phyloP scores from a whole-genome alignment of 2,329 filamentous ascomycete genomes.

The Botrytis byssoidea region DNA sequence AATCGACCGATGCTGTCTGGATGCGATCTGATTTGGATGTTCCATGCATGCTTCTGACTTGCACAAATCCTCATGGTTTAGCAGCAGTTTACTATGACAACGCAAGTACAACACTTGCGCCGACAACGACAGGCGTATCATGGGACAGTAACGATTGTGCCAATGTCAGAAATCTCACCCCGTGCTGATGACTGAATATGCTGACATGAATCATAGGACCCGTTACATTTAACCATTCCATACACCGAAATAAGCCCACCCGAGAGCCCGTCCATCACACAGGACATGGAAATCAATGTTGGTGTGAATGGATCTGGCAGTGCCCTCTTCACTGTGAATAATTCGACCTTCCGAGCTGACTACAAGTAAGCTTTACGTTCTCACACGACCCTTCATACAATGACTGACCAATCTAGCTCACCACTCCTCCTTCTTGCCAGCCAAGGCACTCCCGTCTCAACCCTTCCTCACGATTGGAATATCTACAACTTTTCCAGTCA shows the following conservation, averaged over 20 bases:
- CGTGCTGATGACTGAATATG: not conserved
- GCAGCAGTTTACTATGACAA: slow-evolving; percentile 49
- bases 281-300: slow-evolving; percentile 18
- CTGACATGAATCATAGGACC: slow-evolving; percentile 12
- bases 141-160: slow-evolving; percentile 22
- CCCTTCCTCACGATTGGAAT: slow-evolving; percentile 49
- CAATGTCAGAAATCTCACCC: slow-evolving; percentile 3
- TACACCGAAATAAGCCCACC: slow-evolving; percentile 9
- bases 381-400: not conserved
- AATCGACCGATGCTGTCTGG: slow-evolving; percentile 53
- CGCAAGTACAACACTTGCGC: slow-evolving; percentile 9
- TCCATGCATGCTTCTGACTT: slow-evolving; percentile 44
- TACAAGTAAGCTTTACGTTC: slow-evolving; percentile 5
- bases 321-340: slow-evolving; percentile 17
- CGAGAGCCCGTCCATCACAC: slow-evolving; percentile 16
- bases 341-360: slow-evolving; percentile 16
- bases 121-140: slow-evolving; percentile 13
- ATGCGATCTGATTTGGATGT: slow-evolving; percentile 54
- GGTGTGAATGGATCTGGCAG: slow-evolving; percentile 12
- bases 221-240: slow-evolving; percentile 11
- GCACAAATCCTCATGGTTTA: slow-evolving; percentile 50
- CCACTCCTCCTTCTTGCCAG: slow-evolving; percentile 42
- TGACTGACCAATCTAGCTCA: not conserved
- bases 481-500: slow-evolving; percentile 46
- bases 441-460: slow-evolving; percentile 50